Percentiles rank a stretch among this genome's conserved stretches.
These are phyloP conservation scores for Scheffersomyces ergatensis DNA, from an alignment of 805 yeast species.

Conservation along the genomic window DNA sequence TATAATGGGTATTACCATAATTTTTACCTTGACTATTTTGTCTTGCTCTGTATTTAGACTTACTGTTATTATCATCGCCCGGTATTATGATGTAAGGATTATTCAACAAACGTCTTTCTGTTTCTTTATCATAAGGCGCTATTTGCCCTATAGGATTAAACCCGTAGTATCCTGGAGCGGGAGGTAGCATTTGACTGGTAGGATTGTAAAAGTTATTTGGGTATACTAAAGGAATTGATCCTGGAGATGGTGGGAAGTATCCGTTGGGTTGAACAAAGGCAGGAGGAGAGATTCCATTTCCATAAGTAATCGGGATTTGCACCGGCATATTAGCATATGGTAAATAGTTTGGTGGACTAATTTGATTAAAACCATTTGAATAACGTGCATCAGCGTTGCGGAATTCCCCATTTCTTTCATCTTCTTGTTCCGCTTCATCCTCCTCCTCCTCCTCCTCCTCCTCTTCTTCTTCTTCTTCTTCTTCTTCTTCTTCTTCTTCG, in stretches of 20 bases:
- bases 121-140: conserved; percentile 21
- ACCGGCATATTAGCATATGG: conserved; percentile 1
- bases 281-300: background rate
- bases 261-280: background rate
- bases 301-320: conserved; percentile 3
- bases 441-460: conserved; percentile 6
- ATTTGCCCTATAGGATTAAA: background rate
- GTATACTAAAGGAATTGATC: background rate
- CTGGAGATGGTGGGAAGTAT: background rate
- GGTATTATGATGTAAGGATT: conserved; percentile 28
- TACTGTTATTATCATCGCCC: conserved; percentile 8
- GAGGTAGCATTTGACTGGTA: background rate
- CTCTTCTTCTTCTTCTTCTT: conserved; percentile 5
- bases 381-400: conserved; percentile 4
- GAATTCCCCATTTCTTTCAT: no score
- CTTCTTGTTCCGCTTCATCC: conserved; percentile 3
- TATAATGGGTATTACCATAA: background rate
- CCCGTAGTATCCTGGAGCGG: background rate
- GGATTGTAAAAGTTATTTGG: background rate
- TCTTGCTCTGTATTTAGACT: conserved; percentile 2
- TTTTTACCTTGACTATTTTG: background rate
- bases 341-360: background rate
- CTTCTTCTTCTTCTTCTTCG: conserved; percentile 14
- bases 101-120: conserved; percentile 23
- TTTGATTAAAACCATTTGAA: background rate